Evolutionary conservation across 805 yeast genomes (phyloP).

Genomic region (Saccharomycopsis sp.): DNA sequence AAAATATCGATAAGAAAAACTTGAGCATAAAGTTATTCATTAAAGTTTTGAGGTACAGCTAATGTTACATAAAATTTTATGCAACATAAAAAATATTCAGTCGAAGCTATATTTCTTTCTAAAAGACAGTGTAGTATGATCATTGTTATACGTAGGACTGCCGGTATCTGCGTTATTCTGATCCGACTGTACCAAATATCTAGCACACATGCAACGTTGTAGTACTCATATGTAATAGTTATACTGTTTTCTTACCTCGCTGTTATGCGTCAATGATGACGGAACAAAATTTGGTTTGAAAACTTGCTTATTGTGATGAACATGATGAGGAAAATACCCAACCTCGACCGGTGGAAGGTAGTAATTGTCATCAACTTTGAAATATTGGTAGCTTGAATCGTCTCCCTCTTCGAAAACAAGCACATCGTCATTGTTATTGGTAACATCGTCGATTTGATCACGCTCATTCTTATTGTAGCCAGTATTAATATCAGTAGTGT

Average conservation of each 20-base stretch:
- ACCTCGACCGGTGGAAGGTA: slow-evolving; percentile 50
- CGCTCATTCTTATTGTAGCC: background rate
- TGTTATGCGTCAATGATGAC: background rate
- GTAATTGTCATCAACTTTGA: slow-evolving; percentile 44
- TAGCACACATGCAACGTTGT: background rate
- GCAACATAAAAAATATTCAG: background rate
- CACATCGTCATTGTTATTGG: background rate
- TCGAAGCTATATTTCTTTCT: background rate
- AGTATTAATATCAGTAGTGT: background rate
- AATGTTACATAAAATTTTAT: background rate
- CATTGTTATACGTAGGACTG: too few species aligned
- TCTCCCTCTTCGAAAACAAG: slow-evolving; percentile 14
- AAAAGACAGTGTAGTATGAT: background rate
- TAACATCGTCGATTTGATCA: background rate
- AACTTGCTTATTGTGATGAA: slow-evolving; percentile 33
- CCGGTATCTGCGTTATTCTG: too few species aligned
- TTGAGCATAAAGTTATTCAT: background rate
- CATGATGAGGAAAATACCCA: slow-evolving; percentile 50
- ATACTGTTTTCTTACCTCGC: slow-evolving; percentile 10
- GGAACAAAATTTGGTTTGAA: slow-evolving; percentile 12
- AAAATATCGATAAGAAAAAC: background rate
- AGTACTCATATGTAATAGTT: slow-evolving; percentile 15
- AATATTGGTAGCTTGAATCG: slow-evolving; percentile 37
- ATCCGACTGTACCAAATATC: background rate
- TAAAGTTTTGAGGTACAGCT: background rate